Evolutionary conservation across 768 basidiomycete species (phyloP), one percentile per base, ranked within the genome.

Genomic region (Lactifluus rugatus): DNA sequence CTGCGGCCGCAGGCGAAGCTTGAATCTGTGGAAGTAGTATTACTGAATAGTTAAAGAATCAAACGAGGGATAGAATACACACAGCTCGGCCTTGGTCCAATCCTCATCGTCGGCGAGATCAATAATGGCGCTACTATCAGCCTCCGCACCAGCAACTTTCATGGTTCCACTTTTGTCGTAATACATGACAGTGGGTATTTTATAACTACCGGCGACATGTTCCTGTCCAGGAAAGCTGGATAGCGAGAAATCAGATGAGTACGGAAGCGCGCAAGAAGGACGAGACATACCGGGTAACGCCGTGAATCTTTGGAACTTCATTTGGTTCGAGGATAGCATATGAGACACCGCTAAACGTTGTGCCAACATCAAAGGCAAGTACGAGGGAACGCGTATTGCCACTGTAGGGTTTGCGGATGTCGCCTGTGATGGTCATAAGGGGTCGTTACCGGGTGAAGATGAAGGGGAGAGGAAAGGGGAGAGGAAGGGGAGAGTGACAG

Each of bases 271-370:
- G 45, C 23, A 21, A 36, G 28, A 10, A 9, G 4, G 19, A 39
- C 2, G 3, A n/a, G 14, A 63, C 76, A 26, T 61, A 87, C 87
- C 87, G 76, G 57, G 88, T 89, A 54, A 90, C 85, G 37, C 87
- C 86, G 62, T 86, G 77, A 21, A 90, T 89, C 68, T 87, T 86
- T 5, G 88, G 87, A 16, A 89, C 79, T 67, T 89, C 85, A 8
- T 83, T 83, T 11, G 88, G 88, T 63, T 89, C 86, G 34, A 90
- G 80, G 58, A 90, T 86, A 1, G 87, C 85, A 69, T 90, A 90
- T 34, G 88, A 90, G 2, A 84, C 88, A 16, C 88, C 88, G 65
- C 84, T 86, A 66, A 89, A 89, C 0, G 88, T 90, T 0, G 87
- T 90, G 25, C 88, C 88, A 62, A 90, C 80, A 66, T 90, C 88